Evolutionary conservation across 805 yeast genomes (phyloP), one percentile per base, ranked within the genome.

Genomic region (Teunomyces tritomae): DNA sequence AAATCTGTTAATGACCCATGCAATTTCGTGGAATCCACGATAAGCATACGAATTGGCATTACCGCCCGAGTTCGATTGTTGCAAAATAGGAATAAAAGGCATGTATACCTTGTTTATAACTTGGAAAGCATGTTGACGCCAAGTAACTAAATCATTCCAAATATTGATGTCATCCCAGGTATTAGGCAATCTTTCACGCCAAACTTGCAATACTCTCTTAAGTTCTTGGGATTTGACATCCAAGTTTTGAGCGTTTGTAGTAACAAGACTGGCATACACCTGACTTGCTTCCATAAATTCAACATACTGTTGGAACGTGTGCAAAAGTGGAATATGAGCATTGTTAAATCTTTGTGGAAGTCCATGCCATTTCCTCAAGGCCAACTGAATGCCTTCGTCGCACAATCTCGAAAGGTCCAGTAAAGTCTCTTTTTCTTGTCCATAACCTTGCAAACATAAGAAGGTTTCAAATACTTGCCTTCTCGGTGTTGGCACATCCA

Each of bases 401-500:
- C 97, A 91, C 47, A 85, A 73, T 57, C 87, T 82, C 5, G 96
- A 83, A 24, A 94, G 83, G 50, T 89, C 96, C 53, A 85, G 91
- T 28, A 91, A 77, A 0, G 91, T 82, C 58, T 89, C 95, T 49
- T 88, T 83, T 58, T 89, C 91, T 62, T 89, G 96, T 3, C 96
- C 95, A 66, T 85, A 90, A 2, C 95, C 96, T 68, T 95, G 99
- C 35, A 95, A 74, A 44, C 94, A 85, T 54, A 94, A 72, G 75
- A 94, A 94, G 0, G 99, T 90, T 64, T 94, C 97, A 63, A 92
- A 92, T 48, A 89, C 85, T 67, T 94, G 97, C 52, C 99, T 79
- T 55, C 99, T 79, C 1, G 99, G 98, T 0, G 99, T 95, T 3
- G 99, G 98, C 24, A 91, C 97, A 67, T 94, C 99, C 96, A 94